A percentile compares a stretch with the other conserved stretches of the same genome.
phyloP scores from a whole-genome alignment of 768 basidiomycete species.

The Kwoniella dendrophila region DNA sequence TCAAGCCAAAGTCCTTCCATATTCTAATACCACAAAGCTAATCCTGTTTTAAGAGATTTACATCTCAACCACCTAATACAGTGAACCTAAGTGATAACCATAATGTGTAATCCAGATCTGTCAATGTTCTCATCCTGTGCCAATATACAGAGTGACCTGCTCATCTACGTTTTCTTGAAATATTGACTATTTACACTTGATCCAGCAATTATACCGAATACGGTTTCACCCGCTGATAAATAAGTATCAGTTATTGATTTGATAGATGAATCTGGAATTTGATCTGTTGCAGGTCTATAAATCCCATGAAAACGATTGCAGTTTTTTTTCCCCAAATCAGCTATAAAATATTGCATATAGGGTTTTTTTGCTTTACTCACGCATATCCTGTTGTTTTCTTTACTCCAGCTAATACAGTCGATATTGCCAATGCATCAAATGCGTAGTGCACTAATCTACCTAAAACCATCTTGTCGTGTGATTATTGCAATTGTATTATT shows the following conservation, averaged over 20 bases:
- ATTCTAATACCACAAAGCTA: too few relatives aligned
- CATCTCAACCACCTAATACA: too few relatives aligned
- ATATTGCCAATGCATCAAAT: conserved; percentile 79
- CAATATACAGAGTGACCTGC: background rate
- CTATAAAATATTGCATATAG: too few relatives aligned
- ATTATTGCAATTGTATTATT: background rate
- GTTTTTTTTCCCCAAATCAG: too few relatives aligned
- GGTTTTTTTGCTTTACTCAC: conserved; percentile 67
- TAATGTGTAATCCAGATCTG: too few relatives aligned
- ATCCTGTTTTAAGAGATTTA: too few relatives aligned
- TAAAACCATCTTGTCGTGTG: conserved; percentile 57
- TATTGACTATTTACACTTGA: conserved; percentile 83
- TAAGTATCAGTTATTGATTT: conserved; percentile 78
- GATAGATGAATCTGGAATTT: conserved; percentile 74
- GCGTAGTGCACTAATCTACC: conserved; percentile 81
- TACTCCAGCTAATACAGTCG: conserved; percentile 87
- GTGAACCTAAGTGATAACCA: too few relatives aligned
- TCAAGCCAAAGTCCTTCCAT: too few relatives aligned
- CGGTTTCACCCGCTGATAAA: conserved; percentile 79
- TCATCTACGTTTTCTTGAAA: conserved; percentile 58
- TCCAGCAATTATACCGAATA: conserved; percentile 82
- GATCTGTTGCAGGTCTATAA: conserved; percentile 67
- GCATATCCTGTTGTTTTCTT: conserved; percentile 84
- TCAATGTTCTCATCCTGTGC: too few relatives aligned
- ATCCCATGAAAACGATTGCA: too few relatives aligned